Evolutionary conservation across 1,284 basidiomycete genomes (phyloP).

Genomic region (Malassezia japonica): DNA sequence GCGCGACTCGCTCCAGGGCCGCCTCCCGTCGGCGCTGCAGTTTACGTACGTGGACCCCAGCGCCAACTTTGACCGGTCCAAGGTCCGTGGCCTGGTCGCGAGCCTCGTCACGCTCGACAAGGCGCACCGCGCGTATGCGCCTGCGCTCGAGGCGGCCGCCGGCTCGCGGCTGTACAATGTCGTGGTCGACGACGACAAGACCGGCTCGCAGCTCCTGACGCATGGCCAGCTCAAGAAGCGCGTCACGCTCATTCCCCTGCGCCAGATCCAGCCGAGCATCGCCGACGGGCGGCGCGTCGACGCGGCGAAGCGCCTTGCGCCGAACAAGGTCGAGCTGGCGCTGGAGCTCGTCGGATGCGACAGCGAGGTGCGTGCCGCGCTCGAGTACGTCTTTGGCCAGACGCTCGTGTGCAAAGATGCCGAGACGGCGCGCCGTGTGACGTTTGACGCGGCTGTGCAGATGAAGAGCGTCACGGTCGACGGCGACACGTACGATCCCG

Average conservation of each 20-base stretch:
- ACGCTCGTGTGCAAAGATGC: slow-evolving; percentile 86
- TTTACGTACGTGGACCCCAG: slow-evolving; percentile 74
- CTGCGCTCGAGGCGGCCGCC: slow-evolving; percentile 86
- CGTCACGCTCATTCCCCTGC: slow-evolving; percentile 86
- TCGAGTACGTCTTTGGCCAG: slow-evolving; percentile 88
- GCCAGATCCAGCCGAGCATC: slow-evolving; percentile 70
- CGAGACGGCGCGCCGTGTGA: slow-evolving; percentile 75
- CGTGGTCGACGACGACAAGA: slow-evolving; percentile 71
- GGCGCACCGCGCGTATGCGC: slow-evolving; percentile 61
- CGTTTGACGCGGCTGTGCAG: slow-evolving; percentile 66
- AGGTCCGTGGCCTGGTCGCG: slow-evolving; percentile 66
- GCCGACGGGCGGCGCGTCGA: slow-evolving; percentile 66
- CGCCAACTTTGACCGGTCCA: slow-evolving; percentile 70
- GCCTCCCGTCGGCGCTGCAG: slow-evolving; percentile 61
- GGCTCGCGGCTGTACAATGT: slow-evolving; percentile 81
- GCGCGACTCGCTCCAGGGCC: slow-evolving; percentile 63
- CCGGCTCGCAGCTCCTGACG: slow-evolving; percentile 74
- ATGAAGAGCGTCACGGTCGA: slow-evolving; percentile 82
- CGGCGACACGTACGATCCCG: slow-evolving; percentile 93
- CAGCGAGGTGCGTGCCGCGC: slow-evolving; percentile 74
- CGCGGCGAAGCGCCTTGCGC: slow-evolving; percentile 64
- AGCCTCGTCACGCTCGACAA: slow-evolving; percentile 67
- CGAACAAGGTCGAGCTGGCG: slow-evolving; percentile 71
- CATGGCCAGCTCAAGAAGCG: slow-evolving; percentile 76
- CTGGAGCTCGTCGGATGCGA: slow-evolving; percentile 77